These are phyloP conservation scores for Solanum boliviense DNA, from an alignment of 257 asterid genomes.

Conservation along the genomic window DNA sequence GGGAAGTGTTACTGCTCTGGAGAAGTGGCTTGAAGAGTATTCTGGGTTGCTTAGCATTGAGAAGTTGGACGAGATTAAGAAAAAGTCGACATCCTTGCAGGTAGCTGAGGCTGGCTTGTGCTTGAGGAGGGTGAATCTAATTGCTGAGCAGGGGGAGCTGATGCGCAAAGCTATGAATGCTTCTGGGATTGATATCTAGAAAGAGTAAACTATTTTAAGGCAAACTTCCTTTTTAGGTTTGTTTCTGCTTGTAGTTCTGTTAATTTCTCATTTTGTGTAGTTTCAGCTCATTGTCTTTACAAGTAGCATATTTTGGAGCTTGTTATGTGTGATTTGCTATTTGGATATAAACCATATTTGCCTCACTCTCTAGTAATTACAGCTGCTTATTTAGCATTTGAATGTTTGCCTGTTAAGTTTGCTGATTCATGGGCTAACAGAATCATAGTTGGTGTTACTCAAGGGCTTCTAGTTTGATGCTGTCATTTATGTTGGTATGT, in stretches of 20 bases:
- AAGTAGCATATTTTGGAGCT: not conserved
- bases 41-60: slow-evolving; percentile 18
- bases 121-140: slow-evolving; percentile 20
- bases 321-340: not conserved
- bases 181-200: not conserved
- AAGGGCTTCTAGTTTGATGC: not conserved
- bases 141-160: slow-evolving; percentile 16
- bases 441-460: not conserved
- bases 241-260: not conserved
- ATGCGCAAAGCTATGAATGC: slow-evolving; percentile 21
- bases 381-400: not conserved
- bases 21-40: slow-evolving; percentile 21
- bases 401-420: not conserved
- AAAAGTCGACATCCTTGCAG: slow-evolving; percentile 25
- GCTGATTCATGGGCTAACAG: not conserved
- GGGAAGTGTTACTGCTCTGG: not conserved
- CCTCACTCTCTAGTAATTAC: not conserved
- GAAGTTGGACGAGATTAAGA: slow-evolving; percentile 17
- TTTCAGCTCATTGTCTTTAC: not conserved
- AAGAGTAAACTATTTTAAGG: not conserved
- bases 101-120: slow-evolving; percentile 17
- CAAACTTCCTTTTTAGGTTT: not conserved
- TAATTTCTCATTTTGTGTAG: not conserved
- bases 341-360: not conserved
- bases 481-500: not conserved